Evolutionary conservation across 2,329 filamentous ascomycete species (phyloP).

Genomic region (Fusarium newnesense): DNA sequence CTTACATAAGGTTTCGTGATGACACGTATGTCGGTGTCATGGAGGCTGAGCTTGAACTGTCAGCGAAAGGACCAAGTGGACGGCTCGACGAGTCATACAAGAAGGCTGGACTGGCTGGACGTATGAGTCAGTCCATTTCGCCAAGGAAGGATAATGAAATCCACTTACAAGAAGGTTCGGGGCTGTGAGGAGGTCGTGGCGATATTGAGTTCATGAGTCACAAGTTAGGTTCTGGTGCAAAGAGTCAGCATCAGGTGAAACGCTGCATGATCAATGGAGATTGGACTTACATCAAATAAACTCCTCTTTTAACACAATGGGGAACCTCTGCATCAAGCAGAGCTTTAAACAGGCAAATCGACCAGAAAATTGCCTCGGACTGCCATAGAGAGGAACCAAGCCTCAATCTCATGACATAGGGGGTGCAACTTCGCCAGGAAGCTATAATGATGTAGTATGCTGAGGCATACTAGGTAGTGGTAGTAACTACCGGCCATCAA

Average conservation of each 20-base stretch:
- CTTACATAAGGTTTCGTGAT: neutral
- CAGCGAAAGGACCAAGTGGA: neutral
- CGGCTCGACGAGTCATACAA: neutral
- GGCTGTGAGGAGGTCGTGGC: neutral
- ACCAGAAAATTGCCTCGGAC: neutral
- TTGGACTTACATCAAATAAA: too few relatives aligned
- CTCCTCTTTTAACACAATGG: neutral
- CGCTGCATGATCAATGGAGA: neutral
- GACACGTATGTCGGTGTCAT: neutral
- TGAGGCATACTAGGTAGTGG: neutral
- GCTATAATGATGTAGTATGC: neutral
- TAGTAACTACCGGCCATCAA: neutral
- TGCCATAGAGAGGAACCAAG: neutral
- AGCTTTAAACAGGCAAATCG: rapidly evolving
- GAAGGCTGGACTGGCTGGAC: neutral
- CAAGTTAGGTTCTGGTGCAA: rapidly evolving
- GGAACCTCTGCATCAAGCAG: neutral
- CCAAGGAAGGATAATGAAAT: neutral
- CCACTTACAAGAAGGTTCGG: neutral
- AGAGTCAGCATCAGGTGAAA: neutral
- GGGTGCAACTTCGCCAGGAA: neutral
- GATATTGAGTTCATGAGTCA: neutral
- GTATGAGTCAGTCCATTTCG: neutral
- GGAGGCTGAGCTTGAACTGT: neutral
- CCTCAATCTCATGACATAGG: neutral